A percentile compares a stretch with the other conserved stretches of the same genome.
These are phyloP conservation scores for Atkinsonella hypoxylon DNA, from an alignment of 2,329 filamentous ascomycete species.

Conservation along the genomic window DNA sequence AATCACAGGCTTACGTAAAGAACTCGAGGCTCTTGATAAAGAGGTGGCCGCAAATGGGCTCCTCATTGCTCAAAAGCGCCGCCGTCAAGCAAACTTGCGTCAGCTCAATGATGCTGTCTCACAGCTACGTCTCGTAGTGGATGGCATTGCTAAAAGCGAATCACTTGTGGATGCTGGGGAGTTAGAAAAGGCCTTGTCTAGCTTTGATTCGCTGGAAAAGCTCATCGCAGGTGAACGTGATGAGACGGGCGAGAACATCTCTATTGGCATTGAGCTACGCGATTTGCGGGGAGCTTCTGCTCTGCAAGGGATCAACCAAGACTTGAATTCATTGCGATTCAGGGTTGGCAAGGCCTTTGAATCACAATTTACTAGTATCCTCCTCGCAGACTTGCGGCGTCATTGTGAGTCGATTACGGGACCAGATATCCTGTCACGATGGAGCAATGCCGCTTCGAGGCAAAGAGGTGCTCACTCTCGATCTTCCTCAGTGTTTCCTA, in stretches of 20 bases:
- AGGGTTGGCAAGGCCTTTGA: slow-evolving; percentile 85
- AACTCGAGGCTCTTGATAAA: slow-evolving; percentile 68
- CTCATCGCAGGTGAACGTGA: slow-evolving; percentile 64
- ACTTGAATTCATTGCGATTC: slow-evolving; percentile 62
- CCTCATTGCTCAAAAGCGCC: slow-evolving; percentile 72
- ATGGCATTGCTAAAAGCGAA: slow-evolving; percentile 66
- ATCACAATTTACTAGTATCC: slow-evolving; percentile 60
- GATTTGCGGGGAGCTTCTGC: slow-evolving; percentile 70
- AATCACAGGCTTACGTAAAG: slow-evolving; percentile 69
- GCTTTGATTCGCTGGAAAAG: slow-evolving; percentile 65
- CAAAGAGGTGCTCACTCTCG: slow-evolving; percentile 55
- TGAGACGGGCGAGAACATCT: slow-evolving; percentile 17
- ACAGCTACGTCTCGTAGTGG: slow-evolving; percentile 70
- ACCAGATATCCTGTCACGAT: slow-evolving; percentile 68
- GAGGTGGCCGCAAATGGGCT: slow-evolving; percentile 80
- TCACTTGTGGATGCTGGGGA: slow-evolving; percentile 71
- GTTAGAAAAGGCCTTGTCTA: slow-evolving; percentile 66
- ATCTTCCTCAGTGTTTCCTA: slow-evolving; percentile 57
- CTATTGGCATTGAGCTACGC: slow-evolving; percentile 30
- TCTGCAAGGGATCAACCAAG: slow-evolving; percentile 65
- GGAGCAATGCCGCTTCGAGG: slow-evolving; percentile 67
- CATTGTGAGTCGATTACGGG: slow-evolving; percentile 64
- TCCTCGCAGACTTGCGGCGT: slow-evolving; percentile 68
- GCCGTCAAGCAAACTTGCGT: slow-evolving; percentile 71
- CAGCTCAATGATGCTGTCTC: slow-evolving; percentile 72